Conservation (phyloP, 2,329 filamentous ascomycete genomes). For the Colletotrichum sp. region DNA sequence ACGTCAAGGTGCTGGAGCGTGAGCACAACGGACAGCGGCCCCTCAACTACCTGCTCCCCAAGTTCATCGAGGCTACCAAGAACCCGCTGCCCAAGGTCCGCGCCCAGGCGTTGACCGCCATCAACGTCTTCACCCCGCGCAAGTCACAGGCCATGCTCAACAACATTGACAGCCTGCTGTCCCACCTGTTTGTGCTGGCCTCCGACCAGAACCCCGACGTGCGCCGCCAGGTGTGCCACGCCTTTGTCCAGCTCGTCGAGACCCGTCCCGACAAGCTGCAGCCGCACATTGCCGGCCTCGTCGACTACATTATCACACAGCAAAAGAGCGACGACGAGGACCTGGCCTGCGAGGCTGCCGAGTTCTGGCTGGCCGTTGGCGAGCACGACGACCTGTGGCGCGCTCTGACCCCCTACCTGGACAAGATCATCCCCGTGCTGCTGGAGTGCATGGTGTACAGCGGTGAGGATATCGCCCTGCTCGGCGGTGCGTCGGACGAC, state of each 20-base stretch:
- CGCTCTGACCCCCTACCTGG: conserved; percentile 77
- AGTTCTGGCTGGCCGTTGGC: conserved; percentile 95
- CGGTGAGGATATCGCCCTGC: conserved; percentile 86
- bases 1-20: conserved; percentile 82
- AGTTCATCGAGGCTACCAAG: conserved; percentile 85
- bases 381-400: conserved; percentile 84
- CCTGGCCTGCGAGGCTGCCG: conserved; percentile 89
- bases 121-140: conserved; percentile 90
- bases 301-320: conserved; percentile 91
- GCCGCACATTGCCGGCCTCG: conserved; percentile 85
- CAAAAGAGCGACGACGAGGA: conserved; percentile 89
- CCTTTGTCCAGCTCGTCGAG: conserved; percentile 92
- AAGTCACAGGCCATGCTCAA: conserved; percentile 83
- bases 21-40: conserved; percentile 90
- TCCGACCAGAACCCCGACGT: conserved; percentile 81
- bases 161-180: conserved; percentile 80
- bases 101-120: conserved; percentile 77
- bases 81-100: conserved; percentile 80
- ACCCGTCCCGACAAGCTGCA: conserved; percentile 88
- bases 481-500: conserved; percentile 86
- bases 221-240: conserved; percentile 88
- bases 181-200: conserved; percentile 82
- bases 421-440: conserved; percentile 87
- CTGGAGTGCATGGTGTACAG: conserved; percentile 96
- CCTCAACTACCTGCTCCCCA: conserved; percentile 86